Evolutionary conservation across 73 alveolate species (phyloP).

Genomic region (Paramecium sonneborni): DNA sequence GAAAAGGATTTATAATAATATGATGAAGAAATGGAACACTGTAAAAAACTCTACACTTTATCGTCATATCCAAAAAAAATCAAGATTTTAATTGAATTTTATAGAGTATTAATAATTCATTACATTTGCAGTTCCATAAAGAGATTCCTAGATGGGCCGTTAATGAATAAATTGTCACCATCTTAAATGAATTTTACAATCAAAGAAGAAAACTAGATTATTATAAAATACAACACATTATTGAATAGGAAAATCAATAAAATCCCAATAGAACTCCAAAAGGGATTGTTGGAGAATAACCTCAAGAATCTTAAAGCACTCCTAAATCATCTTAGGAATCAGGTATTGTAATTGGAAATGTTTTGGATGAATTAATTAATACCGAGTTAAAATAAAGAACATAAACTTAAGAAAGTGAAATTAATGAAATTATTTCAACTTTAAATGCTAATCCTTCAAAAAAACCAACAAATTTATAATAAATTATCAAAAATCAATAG

Average conservation of each 20-base stretch:
- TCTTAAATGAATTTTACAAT: background rate
- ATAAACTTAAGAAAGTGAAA: background rate
- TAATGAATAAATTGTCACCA: background rate
- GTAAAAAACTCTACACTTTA: background rate
- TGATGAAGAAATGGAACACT: background rate
- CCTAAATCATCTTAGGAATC: background rate
- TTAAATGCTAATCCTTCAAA: background rate
- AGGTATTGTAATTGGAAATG: background rate
- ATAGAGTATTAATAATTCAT: background rate
- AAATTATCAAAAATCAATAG: background rate
- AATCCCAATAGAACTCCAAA: slow-evolving; percentile 22
- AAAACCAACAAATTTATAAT: background rate
- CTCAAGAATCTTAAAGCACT: background rate
- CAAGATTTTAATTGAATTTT: background rate
- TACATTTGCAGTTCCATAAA: background rate
- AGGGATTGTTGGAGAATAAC: slow-evolving; percentile 6
- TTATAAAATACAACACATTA: background rate
- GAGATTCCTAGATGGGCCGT: slow-evolving; percentile 20
- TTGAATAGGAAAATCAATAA: background rate
- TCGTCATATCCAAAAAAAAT: background rate
- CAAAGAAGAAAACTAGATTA: background rate
- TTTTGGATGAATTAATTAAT: background rate
- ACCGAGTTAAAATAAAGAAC: background rate
- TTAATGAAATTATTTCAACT: background rate
- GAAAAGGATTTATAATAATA: background rate